These are phyloP conservation scores for Nyssa sinensis DNA, from an alignment of 148 eudicot species.

Conservation along the genomic window DNA sequence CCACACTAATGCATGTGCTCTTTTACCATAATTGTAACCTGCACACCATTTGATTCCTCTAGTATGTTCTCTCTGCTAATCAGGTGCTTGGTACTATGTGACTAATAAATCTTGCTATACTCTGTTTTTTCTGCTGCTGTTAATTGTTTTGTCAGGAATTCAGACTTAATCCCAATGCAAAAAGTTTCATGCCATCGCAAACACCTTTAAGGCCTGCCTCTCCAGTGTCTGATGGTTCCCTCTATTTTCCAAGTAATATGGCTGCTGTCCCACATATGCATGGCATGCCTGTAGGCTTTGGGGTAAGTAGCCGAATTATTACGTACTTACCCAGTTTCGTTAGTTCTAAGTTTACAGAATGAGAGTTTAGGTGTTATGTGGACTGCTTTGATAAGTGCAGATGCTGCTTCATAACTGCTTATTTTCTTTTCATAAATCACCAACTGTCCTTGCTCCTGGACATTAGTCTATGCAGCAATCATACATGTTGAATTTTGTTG, in stretches of 20 bases:
- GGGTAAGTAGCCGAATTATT: slow-evolving; percentile 55
- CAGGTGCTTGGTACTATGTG: too few species aligned
- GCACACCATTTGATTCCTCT: too few species aligned
- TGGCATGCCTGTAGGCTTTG: slow-evolving; percentile 88
- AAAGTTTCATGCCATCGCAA: slow-evolving; percentile 72
- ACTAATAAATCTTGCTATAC: background rate
- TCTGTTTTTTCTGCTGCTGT: background rate
- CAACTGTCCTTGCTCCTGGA: background rate
- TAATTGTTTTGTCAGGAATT: slow-evolving; percentile 70
- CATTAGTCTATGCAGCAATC: background rate
- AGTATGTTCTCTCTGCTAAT: too few species aligned
- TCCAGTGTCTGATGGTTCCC: slow-evolving; percentile 78
- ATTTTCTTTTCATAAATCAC: too few species aligned
- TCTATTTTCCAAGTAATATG: slow-evolving; percentile 61
- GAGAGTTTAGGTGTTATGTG: background rate
- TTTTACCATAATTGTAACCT: too few species aligned
- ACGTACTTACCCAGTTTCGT: background rate
- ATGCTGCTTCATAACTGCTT: background rate
- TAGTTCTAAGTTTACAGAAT: background rate
- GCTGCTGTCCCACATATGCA: slow-evolving; percentile 67
- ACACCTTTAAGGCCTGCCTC: slow-evolving; percentile 76
- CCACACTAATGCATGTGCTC: background rate
- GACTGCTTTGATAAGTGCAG: background rate
- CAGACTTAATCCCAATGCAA: slow-evolving; percentile 86
- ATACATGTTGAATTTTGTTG: background rate